A percentile compares a stretch with the other conserved stretches of the same genome.
These are phyloP conservation scores for Ganoderma sinense DNA, from an alignment of 1,284 basidiomycete genomes.

Conservation along the genomic window DNA sequence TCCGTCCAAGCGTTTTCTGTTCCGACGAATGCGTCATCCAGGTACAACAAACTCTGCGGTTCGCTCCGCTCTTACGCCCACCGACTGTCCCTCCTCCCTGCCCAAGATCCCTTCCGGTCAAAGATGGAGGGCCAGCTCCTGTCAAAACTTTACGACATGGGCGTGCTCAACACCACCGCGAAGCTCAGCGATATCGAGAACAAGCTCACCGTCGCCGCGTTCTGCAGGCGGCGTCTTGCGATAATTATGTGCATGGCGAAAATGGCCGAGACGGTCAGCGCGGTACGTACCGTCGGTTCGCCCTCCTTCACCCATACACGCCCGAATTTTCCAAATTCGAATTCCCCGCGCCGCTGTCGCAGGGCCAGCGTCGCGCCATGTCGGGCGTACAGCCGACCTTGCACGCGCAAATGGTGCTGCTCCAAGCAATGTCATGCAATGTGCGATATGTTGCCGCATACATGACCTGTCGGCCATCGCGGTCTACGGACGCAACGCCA, in stretches of 20 bases:
- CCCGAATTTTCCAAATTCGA: conserved; percentile 8
- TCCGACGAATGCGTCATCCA: conserved; percentile 37
- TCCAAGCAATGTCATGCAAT: neutral
- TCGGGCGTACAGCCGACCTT: neutral
- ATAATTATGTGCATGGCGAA: conserved; percentile 94
- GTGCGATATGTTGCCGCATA: neutral
- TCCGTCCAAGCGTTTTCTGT: neutral
- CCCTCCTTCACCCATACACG: neutral
- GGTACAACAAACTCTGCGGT: conserved; percentile 97
- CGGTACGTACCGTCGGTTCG: conserved; percentile 62
- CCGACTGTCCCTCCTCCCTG: conserved; percentile 86
- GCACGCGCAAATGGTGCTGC: neutral
- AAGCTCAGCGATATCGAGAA: conserved; percentile 94
- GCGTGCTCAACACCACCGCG: conserved; percentile 81
- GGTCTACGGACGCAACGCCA: neutral
- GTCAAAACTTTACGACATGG: conserved; percentile 97
- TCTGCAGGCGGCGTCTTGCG: conserved; percentile 91
- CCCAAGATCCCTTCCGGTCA: conserved; percentile 89
- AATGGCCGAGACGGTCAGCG: conserved; percentile 96
- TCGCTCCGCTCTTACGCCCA: conserved; percentile 88
- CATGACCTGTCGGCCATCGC: neutral
- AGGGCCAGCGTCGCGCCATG: neutral
- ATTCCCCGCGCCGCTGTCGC: neutral
- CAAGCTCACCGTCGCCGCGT: conserved; percentile 94
- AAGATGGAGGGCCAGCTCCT: conserved; percentile 90